Conservation (phyloP, 805 yeast genomes). For the Jamesozyma gamospora region DNA sequence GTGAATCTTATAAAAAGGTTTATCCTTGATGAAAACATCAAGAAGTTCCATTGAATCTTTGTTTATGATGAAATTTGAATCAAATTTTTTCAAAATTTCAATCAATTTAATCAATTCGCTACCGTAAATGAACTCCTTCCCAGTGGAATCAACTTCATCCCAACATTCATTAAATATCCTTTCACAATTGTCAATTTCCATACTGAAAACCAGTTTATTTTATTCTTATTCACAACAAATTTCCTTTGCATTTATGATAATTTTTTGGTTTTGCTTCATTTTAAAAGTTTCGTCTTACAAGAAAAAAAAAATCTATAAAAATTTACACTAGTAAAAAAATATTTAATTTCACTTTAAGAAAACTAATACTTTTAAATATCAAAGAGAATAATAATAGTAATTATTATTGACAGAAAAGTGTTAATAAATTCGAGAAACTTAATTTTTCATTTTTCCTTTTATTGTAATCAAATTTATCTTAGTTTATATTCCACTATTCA, state of each 20-base stretch:
- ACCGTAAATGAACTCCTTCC: conserved; percentile 16
- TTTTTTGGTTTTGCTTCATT: too few relatives aligned
- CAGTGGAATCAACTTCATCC: conserved; percentile 15
- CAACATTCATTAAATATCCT: conserved; percentile 13
- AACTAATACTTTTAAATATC: conserved; percentile 5
- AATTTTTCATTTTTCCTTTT: too few relatives aligned
- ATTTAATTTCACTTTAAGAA: too few relatives aligned
- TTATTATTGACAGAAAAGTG: neutral
- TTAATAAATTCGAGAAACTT: neutral
- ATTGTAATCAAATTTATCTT: too few relatives aligned
- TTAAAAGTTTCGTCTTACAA: too few relatives aligned
- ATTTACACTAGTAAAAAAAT: too few relatives aligned
- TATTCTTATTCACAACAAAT: neutral
- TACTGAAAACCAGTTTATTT: neutral
- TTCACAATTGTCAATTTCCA: neutral
- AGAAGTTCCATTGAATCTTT: conserved; percentile 10
- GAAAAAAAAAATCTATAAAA: too few relatives aligned
- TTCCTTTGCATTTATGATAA: neutral
- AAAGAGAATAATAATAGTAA: neutral
- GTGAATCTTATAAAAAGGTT: conserved; percentile 24
- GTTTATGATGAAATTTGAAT: too few relatives aligned
- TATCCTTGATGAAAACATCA: conserved; percentile 23
- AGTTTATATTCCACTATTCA: too few relatives aligned
- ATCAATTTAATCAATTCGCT: conserved; percentile 21
- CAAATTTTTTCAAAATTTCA: neutral